Evolutionary conservation across 169 alveolate species (phyloP).

Genomic region (Cryptosporidium parvum): DNA sequence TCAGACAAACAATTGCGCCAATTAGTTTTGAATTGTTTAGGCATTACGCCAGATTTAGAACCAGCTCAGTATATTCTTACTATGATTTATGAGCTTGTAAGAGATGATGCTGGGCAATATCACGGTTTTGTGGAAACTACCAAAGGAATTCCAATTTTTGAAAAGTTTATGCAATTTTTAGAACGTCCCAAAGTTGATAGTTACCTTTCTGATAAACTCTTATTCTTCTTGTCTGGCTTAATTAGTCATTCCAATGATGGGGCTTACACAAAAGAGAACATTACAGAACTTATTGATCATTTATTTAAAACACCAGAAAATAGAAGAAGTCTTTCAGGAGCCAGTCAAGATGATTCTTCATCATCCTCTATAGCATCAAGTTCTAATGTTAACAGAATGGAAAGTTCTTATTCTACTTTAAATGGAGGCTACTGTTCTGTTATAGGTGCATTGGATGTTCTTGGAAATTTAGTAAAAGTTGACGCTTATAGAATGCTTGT

Average conservation of each 20-base stretch:
- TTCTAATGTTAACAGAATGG: background rate
- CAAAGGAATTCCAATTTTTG: conserved; percentile 72
- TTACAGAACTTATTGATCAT: conserved; percentile 25
- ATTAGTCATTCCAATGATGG: conserved; percentile 65
- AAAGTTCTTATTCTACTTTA: conserved; percentile 13
- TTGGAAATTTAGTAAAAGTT: conserved; percentile 62
- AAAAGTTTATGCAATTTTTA: conserved; percentile 58
- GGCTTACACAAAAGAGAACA: conserved; percentile 26
- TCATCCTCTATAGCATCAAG: background rate
- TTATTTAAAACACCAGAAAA: conserved; percentile 44
- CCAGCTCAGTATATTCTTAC: conserved; percentile 70
- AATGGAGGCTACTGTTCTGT: conserved; percentile 58
- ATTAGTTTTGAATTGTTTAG: conserved; percentile 59
- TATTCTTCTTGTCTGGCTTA: conserved; percentile 63
- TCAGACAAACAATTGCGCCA: conserved; percentile 67
- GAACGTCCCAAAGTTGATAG: conserved; percentile 75
- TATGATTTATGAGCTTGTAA: conserved; percentile 65
- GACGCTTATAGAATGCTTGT: conserved; percentile 70
- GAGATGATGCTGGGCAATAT: conserved; percentile 76
- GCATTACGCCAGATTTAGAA: conserved; percentile 70
- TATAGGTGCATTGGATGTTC: conserved; percentile 64
- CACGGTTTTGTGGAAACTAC: conserved; percentile 72
- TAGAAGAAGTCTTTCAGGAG: conserved; percentile 8
- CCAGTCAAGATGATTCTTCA: conserved; percentile 16
- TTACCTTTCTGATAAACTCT: conserved; percentile 56